Percentiles rank a stretch among this genome's conserved stretches.
These are phyloP conservation scores for Rutstroemia sp. DNA, from an alignment of 2,329 filamentous ascomycete genomes.

Conservation along the genomic window DNA sequence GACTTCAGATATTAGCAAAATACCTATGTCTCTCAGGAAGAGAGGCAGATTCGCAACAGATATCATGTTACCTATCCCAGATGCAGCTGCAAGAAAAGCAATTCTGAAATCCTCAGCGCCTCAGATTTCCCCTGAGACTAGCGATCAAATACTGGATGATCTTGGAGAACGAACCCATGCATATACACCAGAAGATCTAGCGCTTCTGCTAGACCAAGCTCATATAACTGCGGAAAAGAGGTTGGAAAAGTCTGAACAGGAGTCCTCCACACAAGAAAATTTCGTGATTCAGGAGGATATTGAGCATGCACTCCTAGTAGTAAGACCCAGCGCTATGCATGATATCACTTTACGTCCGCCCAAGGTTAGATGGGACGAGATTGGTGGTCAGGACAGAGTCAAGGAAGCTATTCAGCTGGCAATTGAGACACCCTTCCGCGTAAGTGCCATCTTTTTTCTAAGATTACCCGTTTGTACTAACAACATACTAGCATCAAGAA, in stretches of 20 bases:
- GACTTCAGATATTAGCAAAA: constrained; percentile 63
- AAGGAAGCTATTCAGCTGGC: constrained; percentile 52
- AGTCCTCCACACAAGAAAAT: constrained; percentile 3
- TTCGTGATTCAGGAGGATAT: constrained; percentile 44
- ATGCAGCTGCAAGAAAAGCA: constrained; percentile 59
- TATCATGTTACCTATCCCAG: constrained; percentile 71
- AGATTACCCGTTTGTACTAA: constrained; percentile 1
- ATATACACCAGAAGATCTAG: constrained; percentile 73
- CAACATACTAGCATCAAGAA: constrained; percentile 37
- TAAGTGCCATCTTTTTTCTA: constrained; percentile 11
- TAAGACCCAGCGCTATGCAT: constrained; percentile 80
- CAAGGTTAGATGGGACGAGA: constrained; percentile 77
- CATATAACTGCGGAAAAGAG: constrained; percentile 31
- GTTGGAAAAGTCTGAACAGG: background rate
- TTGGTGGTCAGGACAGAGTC: constrained; percentile 74
- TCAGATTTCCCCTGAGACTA: constrained; percentile 39
- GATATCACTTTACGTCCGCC: constrained; percentile 86
- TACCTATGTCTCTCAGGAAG: constrained; percentile 62
- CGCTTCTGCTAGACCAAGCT: constrained; percentile 53
- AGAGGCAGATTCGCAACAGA: constrained; percentile 57
- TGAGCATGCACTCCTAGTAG: constrained; percentile 55
- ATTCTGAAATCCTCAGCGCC: constrained; percentile 55
- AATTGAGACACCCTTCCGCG: constrained; percentile 25
- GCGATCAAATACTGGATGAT: constrained; percentile 45
- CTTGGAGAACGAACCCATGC: constrained; percentile 76